A percentile compares a stretch with the other conserved stretches of the same genome.
Evolutionary conservation across 176 grass and related monocot genomes (phyloP).

Genomic region (Bothriochloa decipiens): DNA sequence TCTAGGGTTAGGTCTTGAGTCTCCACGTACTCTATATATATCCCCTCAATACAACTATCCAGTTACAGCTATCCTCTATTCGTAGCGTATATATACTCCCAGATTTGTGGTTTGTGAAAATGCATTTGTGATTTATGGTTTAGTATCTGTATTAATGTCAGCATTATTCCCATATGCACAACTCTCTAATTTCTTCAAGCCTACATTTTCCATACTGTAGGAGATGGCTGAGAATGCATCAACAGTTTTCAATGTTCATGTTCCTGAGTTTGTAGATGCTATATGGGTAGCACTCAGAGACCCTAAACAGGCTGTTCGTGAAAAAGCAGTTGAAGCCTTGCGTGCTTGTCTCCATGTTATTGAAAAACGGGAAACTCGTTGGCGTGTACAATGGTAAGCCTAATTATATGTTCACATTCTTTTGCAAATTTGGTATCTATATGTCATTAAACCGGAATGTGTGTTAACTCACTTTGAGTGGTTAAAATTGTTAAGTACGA

Average conservation of each 20-base stretch:
- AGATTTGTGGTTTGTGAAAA: not conserved
- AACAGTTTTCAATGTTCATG: conserved; percentile 98
- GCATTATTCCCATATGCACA: not conserved
- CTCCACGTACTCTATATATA: no score
- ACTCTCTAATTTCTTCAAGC: conserved; percentile 16
- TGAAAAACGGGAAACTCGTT: conserved; percentile 97
- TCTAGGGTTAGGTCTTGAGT: no score
- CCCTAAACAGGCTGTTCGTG: conserved; percentile 79
- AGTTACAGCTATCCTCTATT: no score
- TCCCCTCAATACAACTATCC: no score
- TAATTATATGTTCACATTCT: conserved; percentile 12
- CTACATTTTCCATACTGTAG: conserved; percentile 43
- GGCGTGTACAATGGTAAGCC: conserved; percentile 96
- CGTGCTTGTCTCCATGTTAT: conserved; percentile 96
- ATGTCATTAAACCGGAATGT: not conserved
- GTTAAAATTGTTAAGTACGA: no score
- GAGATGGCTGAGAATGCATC: conserved; percentile 99
- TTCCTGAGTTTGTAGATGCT: conserved; percentile 97
- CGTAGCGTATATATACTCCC: not conserved
- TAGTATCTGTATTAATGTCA: conserved; percentile 21
- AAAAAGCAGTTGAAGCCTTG: conserved; percentile 91
- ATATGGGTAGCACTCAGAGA: conserved; percentile 97
- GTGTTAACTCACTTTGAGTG: conserved; percentile 1
- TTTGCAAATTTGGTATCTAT: conserved; percentile 6
- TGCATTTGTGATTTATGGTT: not conserved